A percentile compares a stretch with the other conserved stretches of the same genome.
Evolutionary conservation across 2,329 filamentous ascomycete species (phyloP).

Genomic region (Colletotrichum sidae): DNA sequence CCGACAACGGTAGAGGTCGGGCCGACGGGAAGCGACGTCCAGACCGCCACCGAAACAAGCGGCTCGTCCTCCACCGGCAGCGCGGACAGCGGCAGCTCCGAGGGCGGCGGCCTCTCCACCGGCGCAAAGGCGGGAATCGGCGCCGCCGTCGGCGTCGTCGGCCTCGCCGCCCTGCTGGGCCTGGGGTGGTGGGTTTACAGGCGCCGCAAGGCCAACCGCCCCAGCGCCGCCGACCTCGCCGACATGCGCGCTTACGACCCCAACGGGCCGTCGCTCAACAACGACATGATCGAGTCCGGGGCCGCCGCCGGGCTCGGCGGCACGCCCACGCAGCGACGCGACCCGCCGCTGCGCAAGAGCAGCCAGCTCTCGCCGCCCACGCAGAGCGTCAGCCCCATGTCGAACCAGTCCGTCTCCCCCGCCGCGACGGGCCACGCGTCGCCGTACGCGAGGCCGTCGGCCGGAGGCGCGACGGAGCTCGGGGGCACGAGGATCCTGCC

Average conservation of each 20-base stretch:
- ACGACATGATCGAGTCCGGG: slow-evolving; percentile 27
- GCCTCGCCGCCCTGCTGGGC: slow-evolving; percentile 42
- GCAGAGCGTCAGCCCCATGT: slow-evolving; percentile 33
- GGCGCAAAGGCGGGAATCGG: slow-evolving; percentile 59
- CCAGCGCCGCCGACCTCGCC: slow-evolving; percentile 36
- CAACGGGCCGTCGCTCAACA: slow-evolving; percentile 41
- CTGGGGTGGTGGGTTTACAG: slow-evolving; percentile 38
- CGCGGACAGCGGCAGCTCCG: slow-evolving; percentile 27
- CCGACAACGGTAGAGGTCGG: slow-evolving; percentile 41
- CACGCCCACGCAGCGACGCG: slow-evolving; percentile 19
- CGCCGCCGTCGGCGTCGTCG: slow-evolving; percentile 52
- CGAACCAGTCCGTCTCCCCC: slow-evolving; percentile 26
- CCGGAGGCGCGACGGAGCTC: slow-evolving; percentile 31
- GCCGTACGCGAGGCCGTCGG: slow-evolving; percentile 21
- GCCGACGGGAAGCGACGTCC: slow-evolving; percentile 42
- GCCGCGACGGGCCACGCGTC: slow-evolving; percentile 13
- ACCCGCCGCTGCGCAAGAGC: slow-evolving; percentile 24
- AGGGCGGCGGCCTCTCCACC: slow-evolving; percentile 48
- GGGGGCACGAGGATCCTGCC: slow-evolving; percentile 29
- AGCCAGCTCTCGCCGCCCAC: slow-evolving; percentile 27
- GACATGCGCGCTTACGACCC: slow-evolving; percentile 53
- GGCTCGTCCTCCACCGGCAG: slow-evolving; percentile 10
- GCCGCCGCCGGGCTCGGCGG: no score
- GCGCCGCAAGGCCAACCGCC: slow-evolving; percentile 35
- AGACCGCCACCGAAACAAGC: slow-evolving; percentile 35